These are phyloP conservation scores for Pelargonium fulgidum DNA, from an alignment of 441 rosid genomes.

Conservation along the genomic window DNA sequence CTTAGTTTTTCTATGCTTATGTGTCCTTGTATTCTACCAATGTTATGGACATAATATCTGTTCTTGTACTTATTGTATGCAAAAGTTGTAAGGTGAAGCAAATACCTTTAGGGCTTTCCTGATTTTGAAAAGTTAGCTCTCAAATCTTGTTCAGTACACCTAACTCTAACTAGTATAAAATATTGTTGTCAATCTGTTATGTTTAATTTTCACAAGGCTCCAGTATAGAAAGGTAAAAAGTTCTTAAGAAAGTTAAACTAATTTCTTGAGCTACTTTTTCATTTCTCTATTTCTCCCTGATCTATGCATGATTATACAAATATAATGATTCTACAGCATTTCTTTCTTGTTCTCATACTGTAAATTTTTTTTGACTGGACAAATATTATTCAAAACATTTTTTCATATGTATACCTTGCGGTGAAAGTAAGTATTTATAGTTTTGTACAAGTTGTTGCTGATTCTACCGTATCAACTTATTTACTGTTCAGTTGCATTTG, in stretches of 20 bases:
- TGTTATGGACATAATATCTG: background rate
- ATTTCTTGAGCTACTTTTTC: background rate
- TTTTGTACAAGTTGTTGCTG: background rate
- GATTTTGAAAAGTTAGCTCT: background rate
- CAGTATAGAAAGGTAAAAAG: background rate
- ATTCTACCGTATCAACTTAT: background rate
- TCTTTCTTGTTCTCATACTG: slow-evolving; percentile 4
- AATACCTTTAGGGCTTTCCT: background rate
- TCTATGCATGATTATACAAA: background rate
- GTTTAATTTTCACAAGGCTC: background rate
- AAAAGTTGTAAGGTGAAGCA: background rate
- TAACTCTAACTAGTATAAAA: background rate
- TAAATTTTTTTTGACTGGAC: background rate
- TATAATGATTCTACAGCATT: background rate
- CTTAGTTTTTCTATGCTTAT: background rate
- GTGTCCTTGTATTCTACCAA: background rate
- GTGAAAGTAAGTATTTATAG: background rate
- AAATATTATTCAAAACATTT: background rate
- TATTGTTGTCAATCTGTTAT: background rate
- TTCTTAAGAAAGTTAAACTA: background rate
- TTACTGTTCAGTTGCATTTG: slow-evolving; percentile 6
- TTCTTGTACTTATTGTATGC: background rate
- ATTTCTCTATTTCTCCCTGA: background rate
- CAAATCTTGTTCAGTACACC: background rate
- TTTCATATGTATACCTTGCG: background rate